Conservation (phyloP, 768 basidiomycete species). For the Macrolepiota albuminosa region DNA sequence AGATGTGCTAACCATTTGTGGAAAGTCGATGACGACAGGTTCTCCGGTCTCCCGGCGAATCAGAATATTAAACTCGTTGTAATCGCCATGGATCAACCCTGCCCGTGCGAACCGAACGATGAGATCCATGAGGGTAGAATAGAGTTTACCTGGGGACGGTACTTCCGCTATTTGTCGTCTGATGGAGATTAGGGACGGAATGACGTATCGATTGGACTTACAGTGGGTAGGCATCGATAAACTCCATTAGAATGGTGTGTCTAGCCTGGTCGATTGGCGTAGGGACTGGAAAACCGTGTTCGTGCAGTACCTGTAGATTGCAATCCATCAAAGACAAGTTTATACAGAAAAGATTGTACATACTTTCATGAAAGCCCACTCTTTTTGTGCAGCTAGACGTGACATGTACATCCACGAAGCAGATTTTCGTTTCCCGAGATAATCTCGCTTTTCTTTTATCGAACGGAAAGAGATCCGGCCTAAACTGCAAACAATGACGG, state of each 20-base stretch:
- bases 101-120: slow-evolving; percentile 91
- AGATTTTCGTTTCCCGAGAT: slow-evolving; percentile 90
- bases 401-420: slow-evolving; percentile 99
- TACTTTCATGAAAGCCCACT: slow-evolving; percentile 99
- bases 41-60: slow-evolving; percentile 71
- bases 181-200: slow-evolving; percentile 6
- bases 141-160: slow-evolving; percentile 83
- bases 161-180: slow-evolving; percentile 87
- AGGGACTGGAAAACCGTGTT: slow-evolving; percentile 92
- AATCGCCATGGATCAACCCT: slow-evolving; percentile 98
- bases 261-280: slow-evolving; percentile 90
- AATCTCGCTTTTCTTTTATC: slow-evolving; percentile 95
- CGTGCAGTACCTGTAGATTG: slow-evolving; percentile 69
- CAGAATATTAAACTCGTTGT: slow-evolving; percentile 98
- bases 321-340: not conserved
- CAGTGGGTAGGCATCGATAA: slow-evolving; percentile 93
- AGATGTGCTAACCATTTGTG: slow-evolving; percentile 98
- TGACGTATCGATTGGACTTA: slow-evolving; percentile 33
- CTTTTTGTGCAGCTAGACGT: slow-evolving; percentile 91
- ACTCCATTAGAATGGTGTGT: slow-evolving; percentile 95
- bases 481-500: slow-evolving; percentile 48
- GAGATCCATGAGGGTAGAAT: slow-evolving; percentile 90
- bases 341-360: not conserved
- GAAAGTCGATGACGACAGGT: slow-evolving; percentile 95
- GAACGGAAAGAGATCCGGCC: slow-evolving; percentile 97